These are phyloP conservation scores for Naganishia sp. DNA, from an alignment of 1,284 basidiomycete species.

Conservation along the genomic window DNA sequence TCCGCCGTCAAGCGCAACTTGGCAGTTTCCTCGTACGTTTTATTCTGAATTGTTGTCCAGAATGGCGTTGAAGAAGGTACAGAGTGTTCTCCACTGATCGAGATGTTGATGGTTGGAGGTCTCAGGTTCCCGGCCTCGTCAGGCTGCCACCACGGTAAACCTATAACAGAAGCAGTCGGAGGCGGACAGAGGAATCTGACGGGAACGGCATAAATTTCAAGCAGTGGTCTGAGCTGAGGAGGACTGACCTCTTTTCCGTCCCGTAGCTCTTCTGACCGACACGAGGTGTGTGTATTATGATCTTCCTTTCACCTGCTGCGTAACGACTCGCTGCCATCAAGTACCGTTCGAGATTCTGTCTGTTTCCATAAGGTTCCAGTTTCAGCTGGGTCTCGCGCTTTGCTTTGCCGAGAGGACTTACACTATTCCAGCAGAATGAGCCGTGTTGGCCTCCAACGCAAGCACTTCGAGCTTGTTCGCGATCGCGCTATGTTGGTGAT, in stretches of 20 bases:
- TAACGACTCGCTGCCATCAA: slow-evolving; percentile 80
- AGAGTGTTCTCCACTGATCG: slow-evolving; percentile 83
- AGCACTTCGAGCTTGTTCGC: not conserved
- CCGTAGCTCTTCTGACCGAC: slow-evolving; percentile 97
- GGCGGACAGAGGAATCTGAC: slow-evolving; percentile 86
- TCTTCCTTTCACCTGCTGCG: slow-evolving; percentile 85
- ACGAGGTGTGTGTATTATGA: slow-evolving; percentile 93
- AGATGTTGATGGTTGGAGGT: slow-evolving; percentile 80
- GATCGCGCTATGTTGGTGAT: slow-evolving; percentile 10
- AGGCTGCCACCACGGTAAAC: slow-evolving; percentile 83
- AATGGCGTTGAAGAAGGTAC: slow-evolving; percentile 59
- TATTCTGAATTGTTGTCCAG: slow-evolving; percentile 48
- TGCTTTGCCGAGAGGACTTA: not conserved
- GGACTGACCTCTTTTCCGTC: slow-evolving; percentile 78
- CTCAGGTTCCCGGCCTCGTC: slow-evolving; percentile 50
- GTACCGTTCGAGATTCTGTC: slow-evolving; percentile 56
- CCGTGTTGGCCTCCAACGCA: not conserved
- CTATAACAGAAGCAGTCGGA: slow-evolving; percentile 90
- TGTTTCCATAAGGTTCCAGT: slow-evolving; percentile 40
- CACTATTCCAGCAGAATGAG: not conserved
- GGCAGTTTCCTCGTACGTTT: slow-evolving; percentile 41
- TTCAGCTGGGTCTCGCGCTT: too few relatives aligned
- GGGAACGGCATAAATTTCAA: not conserved
- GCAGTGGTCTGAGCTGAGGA: not conserved
- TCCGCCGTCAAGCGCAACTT: slow-evolving; percentile 37